A percentile compares a stretch with the other conserved stretches of the same genome.
Conservation (phyloP, 441 rosid genomes). For the Kokia cookei region DNA sequence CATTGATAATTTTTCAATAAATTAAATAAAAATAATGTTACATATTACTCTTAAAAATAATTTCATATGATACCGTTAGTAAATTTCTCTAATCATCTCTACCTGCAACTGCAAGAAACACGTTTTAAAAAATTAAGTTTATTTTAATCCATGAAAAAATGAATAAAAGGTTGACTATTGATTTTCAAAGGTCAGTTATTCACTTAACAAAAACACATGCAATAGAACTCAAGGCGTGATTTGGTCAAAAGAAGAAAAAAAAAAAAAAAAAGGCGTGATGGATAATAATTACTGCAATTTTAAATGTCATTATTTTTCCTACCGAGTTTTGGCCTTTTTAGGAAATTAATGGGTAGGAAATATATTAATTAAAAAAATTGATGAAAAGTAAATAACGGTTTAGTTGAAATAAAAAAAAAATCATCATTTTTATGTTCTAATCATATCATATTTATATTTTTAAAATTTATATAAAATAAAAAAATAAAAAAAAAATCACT, state of each 20-base stretch:
- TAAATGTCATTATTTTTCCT: constrained; percentile 15
- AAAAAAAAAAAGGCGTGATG: constrained; percentile 31
- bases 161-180: constrained; percentile 27
- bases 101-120: constrained; percentile 4
- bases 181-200: constrained; percentile 34
- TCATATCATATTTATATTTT: no score
- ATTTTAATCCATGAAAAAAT: not conserved
- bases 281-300: constrained; percentile 31
- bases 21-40: no score
- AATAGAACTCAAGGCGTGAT: constrained; percentile 42
- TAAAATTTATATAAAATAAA: no score
- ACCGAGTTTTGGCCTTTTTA: constrained; percentile 11
- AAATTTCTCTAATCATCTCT: not conserved
- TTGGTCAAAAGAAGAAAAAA: no score
- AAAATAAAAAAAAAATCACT: no score
- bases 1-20: no score
- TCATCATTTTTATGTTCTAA: no score
- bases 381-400: not conserved
- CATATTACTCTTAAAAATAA: no score
- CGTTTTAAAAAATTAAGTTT: not conserved
- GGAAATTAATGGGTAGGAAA: not conserved
- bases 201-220: constrained; percentile 36
- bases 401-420: not conserved
- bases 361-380: no score
- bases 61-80: not conserved